A percentile compares a stretch with the other conserved stretches of the same genome.
Evolutionary conservation across 225 moss, liverwort and hornwort species (phyloP).

Genomic region (Straminergon stramineum): DNA sequence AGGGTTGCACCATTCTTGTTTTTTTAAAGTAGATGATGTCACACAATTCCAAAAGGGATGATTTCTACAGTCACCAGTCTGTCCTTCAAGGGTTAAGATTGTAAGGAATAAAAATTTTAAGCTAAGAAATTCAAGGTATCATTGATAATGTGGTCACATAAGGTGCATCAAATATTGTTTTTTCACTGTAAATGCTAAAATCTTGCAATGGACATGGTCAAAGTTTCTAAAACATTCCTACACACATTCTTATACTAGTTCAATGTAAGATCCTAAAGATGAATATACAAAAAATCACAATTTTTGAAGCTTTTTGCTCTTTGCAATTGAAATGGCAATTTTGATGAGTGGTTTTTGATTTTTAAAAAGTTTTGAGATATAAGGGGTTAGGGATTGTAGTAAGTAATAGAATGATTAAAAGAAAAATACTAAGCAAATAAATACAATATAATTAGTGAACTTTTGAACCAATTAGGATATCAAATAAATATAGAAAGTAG

Average conservation of each 20-base stretch:
- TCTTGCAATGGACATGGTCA: background rate
- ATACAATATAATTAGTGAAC: background rate
- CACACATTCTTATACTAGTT: background rate
- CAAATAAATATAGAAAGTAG: background rate
- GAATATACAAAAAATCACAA: background rate
- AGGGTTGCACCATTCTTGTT: too few relatives aligned
- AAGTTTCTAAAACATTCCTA: background rate
- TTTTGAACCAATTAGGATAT: background rate
- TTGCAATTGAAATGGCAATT: background rate
- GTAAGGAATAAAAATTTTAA: background rate
- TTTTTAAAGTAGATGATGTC: too few relatives aligned
- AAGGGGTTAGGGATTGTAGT: background rate
- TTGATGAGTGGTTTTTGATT: background rate
- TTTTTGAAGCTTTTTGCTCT: background rate
- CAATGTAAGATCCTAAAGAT: accelerated
- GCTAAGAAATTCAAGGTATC: background rate
- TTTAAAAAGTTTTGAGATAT: accelerated
- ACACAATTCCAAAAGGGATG: too few relatives aligned
- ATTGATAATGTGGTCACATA: background rate
- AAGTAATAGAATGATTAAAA: background rate
- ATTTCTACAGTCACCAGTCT: too few relatives aligned
- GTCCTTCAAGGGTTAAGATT: background rate
- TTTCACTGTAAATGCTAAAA: background rate
- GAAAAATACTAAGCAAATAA: background rate
- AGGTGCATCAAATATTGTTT: background rate